Evolutionary conservation across 2,329 filamentous ascomycete genomes (phyloP).

Genomic region (Botrytis medusae): DNA sequence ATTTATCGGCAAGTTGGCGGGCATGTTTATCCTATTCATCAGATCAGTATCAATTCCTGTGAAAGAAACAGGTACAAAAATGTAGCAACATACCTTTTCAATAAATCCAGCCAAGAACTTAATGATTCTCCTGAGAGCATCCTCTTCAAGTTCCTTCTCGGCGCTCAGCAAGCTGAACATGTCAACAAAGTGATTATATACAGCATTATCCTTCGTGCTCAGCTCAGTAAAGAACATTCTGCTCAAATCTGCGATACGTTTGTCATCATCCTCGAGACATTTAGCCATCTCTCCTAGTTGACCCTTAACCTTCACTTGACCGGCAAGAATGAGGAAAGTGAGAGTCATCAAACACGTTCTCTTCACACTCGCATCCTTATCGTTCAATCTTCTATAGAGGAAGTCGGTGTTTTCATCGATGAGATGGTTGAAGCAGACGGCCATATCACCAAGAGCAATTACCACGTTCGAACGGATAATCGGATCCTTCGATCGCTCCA

Average conservation of each 20-base stretch:
- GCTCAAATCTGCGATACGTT: conserved; percentile 87
- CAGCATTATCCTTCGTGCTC: conserved; percentile 96
- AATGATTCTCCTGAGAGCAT: conserved; percentile 81
- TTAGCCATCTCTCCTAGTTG: conserved; percentile 99
- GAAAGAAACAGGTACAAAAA: neutral
- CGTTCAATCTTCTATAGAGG: conserved; percentile 88
- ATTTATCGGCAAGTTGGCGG: conserved; percentile 87
- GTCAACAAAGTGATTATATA: conserved; percentile 99
- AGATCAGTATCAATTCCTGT: conserved; percentile 25
- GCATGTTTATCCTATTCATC: conserved; percentile 84
- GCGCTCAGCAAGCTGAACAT: conserved; percentile 95
- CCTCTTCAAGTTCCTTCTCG: conserved; percentile 77
- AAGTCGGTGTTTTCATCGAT: conserved; percentile 99
- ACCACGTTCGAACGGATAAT: conserved; percentile 95
- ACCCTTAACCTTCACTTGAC: conserved; percentile 98
- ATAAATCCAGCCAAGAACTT: conserved; percentile 95
- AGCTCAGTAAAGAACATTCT: conserved; percentile 99
- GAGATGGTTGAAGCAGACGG: conserved; percentile 98
- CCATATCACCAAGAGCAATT: conserved; percentile 97
- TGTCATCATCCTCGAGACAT: conserved; percentile 94
- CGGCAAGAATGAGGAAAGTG: conserved; percentile 93
- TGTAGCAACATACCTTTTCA: conserved; percentile 71
- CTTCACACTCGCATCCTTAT: conserved; percentile 86
- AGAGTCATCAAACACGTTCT: conserved; percentile 97
- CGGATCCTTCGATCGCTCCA: conserved; percentile 89